A percentile compares a stretch with the other conserved stretches of the same genome.
These are phyloP conservation scores for Russula emetica DNA, from an alignment of 768 basidiomycete genomes.

Conservation along the genomic window DNA sequence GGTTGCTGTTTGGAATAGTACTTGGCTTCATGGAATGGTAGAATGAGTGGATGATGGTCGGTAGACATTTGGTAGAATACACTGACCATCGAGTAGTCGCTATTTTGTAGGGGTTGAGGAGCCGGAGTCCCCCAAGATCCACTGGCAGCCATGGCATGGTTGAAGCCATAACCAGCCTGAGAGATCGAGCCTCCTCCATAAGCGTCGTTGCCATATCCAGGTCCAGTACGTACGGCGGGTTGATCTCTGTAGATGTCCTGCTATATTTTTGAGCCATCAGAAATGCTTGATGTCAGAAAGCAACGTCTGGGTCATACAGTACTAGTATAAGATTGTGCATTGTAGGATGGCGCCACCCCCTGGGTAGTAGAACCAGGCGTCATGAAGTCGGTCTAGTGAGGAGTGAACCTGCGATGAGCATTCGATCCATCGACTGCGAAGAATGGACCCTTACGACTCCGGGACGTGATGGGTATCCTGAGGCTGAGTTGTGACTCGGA, in stretches of 20 bases:
- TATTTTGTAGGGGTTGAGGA: background rate
- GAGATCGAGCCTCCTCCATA: background rate
- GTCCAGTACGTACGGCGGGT: background rate
- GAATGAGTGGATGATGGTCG: background rate
- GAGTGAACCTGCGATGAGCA: background rate
- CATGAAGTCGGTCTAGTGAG: background rate
- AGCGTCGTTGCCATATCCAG: background rate
- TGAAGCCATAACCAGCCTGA: background rate
- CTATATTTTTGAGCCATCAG: background rate
- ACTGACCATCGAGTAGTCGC: background rate
- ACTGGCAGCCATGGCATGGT: background rate
- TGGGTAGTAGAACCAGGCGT: background rate
- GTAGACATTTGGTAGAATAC: background rate
- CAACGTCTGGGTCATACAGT: background rate
- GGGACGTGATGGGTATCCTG: background rate
- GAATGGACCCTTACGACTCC: background rate
- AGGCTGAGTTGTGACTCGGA: background rate
- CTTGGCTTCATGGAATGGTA: background rate
- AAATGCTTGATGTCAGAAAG: background rate
- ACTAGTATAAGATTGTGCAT: background rate
- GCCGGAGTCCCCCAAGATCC: background rate
- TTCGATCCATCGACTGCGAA: background rate
- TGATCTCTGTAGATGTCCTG: background rate
- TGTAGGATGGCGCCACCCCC: background rate
- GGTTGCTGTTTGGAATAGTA: background rate